Conservation (phyloP, 169 alveolate species). For the Cryptosporidium felis region DNA sequence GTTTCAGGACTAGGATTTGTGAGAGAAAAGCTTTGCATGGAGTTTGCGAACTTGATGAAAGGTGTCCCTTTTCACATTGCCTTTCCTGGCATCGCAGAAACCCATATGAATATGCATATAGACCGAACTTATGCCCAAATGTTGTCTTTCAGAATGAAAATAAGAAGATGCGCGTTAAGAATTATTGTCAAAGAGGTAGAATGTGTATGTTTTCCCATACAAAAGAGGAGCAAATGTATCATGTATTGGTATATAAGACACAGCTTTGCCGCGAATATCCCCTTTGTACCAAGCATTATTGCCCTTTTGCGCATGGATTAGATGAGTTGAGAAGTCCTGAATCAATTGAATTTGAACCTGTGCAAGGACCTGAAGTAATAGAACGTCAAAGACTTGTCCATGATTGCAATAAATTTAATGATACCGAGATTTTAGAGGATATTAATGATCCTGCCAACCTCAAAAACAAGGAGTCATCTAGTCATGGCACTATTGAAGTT, state of each 20-base stretch:
- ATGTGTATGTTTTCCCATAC: slow-evolving; percentile 73
- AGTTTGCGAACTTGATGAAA: slow-evolving; percentile 66
- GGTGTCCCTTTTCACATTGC: slow-evolving; percentile 68
- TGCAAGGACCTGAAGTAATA: slow-evolving; percentile 69
- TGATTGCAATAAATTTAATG: slow-evolving; percentile 51
- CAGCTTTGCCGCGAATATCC: slow-evolving; percentile 69
- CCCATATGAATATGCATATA: slow-evolving; percentile 65
- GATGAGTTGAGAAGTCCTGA: slow-evolving; percentile 65
- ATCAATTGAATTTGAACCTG: slow-evolving; percentile 62
- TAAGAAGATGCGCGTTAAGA: slow-evolving; percentile 68
- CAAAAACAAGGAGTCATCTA: background rate
- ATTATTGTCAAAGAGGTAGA: slow-evolving; percentile 69
- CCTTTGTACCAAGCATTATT: slow-evolving; percentile 60
- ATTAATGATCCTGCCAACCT: background rate
- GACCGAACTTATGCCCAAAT: slow-evolving; percentile 68
- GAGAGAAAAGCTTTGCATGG: slow-evolving; percentile 71
- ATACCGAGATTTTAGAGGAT: slow-evolving; percentile 10
- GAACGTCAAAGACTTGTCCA: slow-evolving; percentile 69
- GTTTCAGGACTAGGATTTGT: slow-evolving; percentile 71
- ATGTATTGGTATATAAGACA: slow-evolving; percentile 62
- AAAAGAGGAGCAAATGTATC: slow-evolving; percentile 70
- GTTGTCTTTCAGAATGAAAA: slow-evolving; percentile 68
- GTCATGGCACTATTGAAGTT: background rate
- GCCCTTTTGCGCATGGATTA: slow-evolving; percentile 69
- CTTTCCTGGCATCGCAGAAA: slow-evolving; percentile 71